Conservation (phyloP, 2,329 filamentous ascomycete species). For the Colletotrichum ledebouriae region DNA sequence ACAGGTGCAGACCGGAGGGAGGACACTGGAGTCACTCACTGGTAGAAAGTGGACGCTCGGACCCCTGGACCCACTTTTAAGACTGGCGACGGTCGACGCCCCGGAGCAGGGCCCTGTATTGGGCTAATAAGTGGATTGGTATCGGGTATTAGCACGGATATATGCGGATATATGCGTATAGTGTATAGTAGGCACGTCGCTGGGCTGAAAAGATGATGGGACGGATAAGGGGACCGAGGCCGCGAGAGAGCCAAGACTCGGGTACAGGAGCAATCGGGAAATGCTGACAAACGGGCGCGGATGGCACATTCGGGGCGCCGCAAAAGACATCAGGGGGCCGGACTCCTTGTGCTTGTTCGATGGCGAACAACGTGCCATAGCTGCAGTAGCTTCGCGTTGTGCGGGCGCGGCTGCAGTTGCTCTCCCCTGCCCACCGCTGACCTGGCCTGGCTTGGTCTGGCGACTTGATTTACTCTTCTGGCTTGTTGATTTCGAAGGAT, state of each 20-base stretch:
- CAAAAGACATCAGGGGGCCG: background rate
- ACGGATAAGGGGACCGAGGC: conserved; percentile 36
- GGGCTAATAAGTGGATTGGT: conserved; percentile 29
- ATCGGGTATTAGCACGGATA: conserved; percentile 40
- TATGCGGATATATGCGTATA: background rate
- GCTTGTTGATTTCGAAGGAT: background rate
- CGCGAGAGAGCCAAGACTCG: conserved; percentile 21
- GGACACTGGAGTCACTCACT: background rate
- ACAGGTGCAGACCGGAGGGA: conserved; percentile 1
- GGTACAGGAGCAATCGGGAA: conserved; percentile 19
- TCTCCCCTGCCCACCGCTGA: background rate
- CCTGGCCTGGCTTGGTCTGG: background rate
- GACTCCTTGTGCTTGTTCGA: conserved; percentile 6
- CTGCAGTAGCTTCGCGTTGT: background rate
- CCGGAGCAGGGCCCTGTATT: conserved; percentile 20
- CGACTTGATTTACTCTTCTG: background rate
- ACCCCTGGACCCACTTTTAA: background rate
- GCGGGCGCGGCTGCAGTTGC: background rate
- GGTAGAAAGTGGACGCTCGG: conserved; percentile 10
- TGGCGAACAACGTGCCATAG: background rate
- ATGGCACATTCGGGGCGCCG: conserved; percentile 5
- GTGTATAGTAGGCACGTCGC: conserved; percentile 2
- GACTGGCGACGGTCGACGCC: background rate
- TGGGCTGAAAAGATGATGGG: conserved; percentile 35
- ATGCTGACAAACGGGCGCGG: conserved; percentile 7